Base-by-base conservation (phyloP, 2,329 filamentous ascomycete genomes). In the Epicoccum nigrum region DNA sequence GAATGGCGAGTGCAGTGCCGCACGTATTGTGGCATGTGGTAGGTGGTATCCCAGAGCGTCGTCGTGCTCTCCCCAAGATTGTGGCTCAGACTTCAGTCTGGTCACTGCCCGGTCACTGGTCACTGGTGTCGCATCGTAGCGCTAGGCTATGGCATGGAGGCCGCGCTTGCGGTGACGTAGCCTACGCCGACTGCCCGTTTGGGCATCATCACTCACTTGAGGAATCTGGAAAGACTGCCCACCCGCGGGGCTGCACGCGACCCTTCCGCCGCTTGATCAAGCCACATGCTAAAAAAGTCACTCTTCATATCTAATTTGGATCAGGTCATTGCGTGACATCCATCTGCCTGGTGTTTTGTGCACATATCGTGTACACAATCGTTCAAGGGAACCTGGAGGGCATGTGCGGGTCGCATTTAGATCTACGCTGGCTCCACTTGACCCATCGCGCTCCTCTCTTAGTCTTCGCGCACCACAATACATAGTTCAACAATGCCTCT, bases 1-100 rank as follows among this genome's bases (percentile, higher is more conserved):
- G 31, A 41, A 37, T 34, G 27, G 20, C 16, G 53, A 25, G 47
- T 51, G 43, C 38, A 28, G 39, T 43, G 32, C 38, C 21, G 40
- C n/a, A n/a, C 23, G 13, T 9, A 52, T 39, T 52, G 45, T 42
- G 47, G 12, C 42, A 45, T 46, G 23, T 83, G 72, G 77, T 11
- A 75, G 67, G 77, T 76, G 79, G 80, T 33, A 35, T 34, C 13
- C 37, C 45, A 48, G 34, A 21, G 47, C 46, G 45, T 52, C 39
- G 47, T 48, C 44, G 54, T 50, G 45, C 45, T 35, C 41, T 54
- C 31, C 31, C 31, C 37, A 54, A 40, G 41, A 43, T 39, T 39
- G 37, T 41, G 56, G 51, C 54, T 58, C 50, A 50, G 56, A 55
- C 12, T n/a, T n/a, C n/a, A n/a, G n/a, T n/a, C n/a, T n/a, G n/a